phyloP scores from a whole-genome alignment of 2,329 filamentous ascomycete species.

The Remersonia thermophila region DNA sequence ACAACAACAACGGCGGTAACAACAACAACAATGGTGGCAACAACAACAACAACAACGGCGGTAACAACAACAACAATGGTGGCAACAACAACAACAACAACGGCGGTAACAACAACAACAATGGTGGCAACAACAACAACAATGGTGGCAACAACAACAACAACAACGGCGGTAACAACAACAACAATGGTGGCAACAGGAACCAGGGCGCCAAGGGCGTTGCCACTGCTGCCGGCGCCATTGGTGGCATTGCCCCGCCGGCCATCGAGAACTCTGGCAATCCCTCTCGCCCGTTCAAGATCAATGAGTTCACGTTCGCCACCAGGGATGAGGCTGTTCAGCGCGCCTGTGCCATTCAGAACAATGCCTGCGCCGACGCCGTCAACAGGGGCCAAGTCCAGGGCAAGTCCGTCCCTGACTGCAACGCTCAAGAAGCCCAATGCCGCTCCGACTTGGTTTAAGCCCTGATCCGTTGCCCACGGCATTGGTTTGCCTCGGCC shows the following conservation, averaged over 20 bases:
- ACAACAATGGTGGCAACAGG: constrained; percentile 1
- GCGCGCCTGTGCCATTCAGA: constrained; percentile 51
- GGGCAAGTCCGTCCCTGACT: constrained; percentile 35
- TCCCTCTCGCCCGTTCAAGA: constrained; percentile 38
- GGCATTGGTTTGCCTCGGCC: no score
- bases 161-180: neutral
- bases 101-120: constrained; percentile 2
- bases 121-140: neutral
- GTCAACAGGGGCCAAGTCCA: constrained; percentile 37
- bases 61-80: constrained; percentile 20
- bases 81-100: constrained; percentile 16
- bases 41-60: neutral
- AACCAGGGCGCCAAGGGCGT: constrained; percentile 1
- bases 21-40: constrained; percentile 2
- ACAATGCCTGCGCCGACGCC: constrained; percentile 46
- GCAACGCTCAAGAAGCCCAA: constrained; percentile 38
- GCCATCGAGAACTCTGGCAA: constrained; percentile 36
- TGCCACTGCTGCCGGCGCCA: constrained; percentile 25
- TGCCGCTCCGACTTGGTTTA: constrained; percentile 25
- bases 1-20: constrained; percentile 4
- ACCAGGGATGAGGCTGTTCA: constrained; percentile 42
- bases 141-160: neutral
- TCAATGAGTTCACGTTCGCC: constrained; percentile 46
- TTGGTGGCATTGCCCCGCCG: constrained; percentile 42
- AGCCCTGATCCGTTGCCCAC: no score